Conservation (phyloP, 768 basidiomycete genomes). For the Boletus vinaceobasis region DNA sequence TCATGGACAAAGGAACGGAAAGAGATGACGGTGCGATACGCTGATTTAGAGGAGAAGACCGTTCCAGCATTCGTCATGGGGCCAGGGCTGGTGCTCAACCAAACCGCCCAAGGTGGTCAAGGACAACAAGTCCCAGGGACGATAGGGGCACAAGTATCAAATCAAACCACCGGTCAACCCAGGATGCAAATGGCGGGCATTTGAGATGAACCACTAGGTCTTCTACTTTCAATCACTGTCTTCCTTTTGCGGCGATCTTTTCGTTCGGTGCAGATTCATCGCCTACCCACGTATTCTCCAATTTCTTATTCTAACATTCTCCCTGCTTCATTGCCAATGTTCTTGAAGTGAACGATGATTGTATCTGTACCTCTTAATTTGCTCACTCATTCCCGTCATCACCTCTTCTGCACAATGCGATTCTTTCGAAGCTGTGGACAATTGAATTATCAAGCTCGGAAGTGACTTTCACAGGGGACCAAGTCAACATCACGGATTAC, state of each 20-base stretch:
- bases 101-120: constrained; percentile 29
- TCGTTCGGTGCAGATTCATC: constrained; percentile 2
- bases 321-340: constrained; percentile 21
- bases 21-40: constrained; percentile 71
- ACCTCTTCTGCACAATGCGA: constrained; percentile 20
- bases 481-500: not conserved
- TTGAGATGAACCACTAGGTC: constrained; percentile 19
- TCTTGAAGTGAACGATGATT: constrained; percentile 36
- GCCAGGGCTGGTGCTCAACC: constrained; percentile 43
- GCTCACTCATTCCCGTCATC: constrained; percentile 23
- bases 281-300: not conserved
- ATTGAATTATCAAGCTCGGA: constrained; percentile 3
- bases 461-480: not conserved
- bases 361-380: constrained; percentile 37
- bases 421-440: constrained; percentile 17
- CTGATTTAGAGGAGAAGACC: constrained; percentile 73
- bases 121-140: constrained; percentile 38
- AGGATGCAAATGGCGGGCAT: constrained; percentile 37
- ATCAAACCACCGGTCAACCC: constrained; percentile 26
- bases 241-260: constrained; percentile 12
- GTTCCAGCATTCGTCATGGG: constrained; percentile 57
- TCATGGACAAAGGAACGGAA: constrained; percentile 75
- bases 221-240: constrained; percentile 7
- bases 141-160: constrained; percentile 28
- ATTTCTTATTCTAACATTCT: constrained; percentile 20